Evolutionary conservation across 225 moss, liverwort and hornwort species (phyloP), one percentile per base, ranked within the genome.

Genomic region (Polytrichum commune): DNA sequence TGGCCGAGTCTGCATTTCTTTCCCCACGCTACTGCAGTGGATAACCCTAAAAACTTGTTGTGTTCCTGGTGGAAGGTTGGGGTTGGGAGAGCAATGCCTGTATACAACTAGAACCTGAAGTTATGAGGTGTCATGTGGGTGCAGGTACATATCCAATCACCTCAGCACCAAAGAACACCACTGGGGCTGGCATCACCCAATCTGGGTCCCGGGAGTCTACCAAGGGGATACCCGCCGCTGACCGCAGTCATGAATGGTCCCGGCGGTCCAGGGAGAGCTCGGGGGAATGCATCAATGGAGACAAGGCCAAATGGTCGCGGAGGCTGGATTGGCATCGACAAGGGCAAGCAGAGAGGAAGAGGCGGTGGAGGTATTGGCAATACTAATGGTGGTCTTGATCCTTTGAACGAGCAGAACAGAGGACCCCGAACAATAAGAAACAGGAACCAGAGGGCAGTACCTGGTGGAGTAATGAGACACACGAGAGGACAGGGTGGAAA

Each of bases 391-490:
- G 83, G 83, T 65, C 81, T 95, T 76, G 98, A 98, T 83, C 85
- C 95, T 54, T 71, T 95, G 79, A 98, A 95, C 66, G 95, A 95
- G 83, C 95, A 98, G 77, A 98, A 98, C 79, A 93, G 98, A 74
- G 98, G 98, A 75, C 98, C 98, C 28, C 90, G 98, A 62, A 98
- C 95, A 19, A 89, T 93, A 69, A 90, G 95, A 82, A 86, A 78
- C 74, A 87, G 98, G 81, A 91, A 85, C 72, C 98, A 95, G 68
- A 88, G 95, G 61, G 72, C 86, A 1, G 78, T 87, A 60, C 93
- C 90, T 19, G 95, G 92, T 68, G 90, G 86, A 62, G 83, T 88
- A 38, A 74, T 90, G 29, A 84, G 98, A 62, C 95, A 98, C 53
- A 88, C 72, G 65, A 87, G 98, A 62, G 98, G 93, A 73, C 95